These are phyloP conservation scores for Benincasa hispida DNA, from an alignment of 306 rosid species.

Conservation along the genomic window DNA sequence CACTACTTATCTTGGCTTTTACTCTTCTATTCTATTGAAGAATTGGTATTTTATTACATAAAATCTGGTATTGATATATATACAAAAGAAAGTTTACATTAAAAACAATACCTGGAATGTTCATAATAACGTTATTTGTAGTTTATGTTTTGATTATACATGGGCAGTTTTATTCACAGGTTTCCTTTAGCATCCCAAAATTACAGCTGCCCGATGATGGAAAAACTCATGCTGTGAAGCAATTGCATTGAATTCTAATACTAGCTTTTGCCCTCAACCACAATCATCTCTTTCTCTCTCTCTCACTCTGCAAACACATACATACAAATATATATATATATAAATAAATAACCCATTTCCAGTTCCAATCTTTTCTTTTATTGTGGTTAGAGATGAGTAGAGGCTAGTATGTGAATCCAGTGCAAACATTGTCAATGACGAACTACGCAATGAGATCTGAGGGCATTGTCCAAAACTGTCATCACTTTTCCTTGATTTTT, in stretches of 20 bases:
- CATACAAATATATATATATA: not conserved
- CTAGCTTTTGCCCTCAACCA: slow-evolving; percentile 7
- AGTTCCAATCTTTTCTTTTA: not conserved
- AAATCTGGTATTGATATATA: no score
- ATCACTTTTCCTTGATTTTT: not conserved
- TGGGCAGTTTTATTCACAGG: not conserved
- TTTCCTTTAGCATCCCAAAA: not conserved
- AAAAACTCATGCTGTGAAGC: not conserved
- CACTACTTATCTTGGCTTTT: no score
- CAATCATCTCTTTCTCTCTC: not conserved
- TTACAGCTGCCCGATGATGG: not conserved
- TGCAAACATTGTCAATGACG: not conserved
- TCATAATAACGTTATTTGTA: not conserved
- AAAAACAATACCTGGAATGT: not conserved
- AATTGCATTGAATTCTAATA: not conserved
- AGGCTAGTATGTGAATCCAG: not conserved
- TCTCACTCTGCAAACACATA: not conserved
- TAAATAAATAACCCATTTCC: not conserved
- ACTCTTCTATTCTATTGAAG: no score
- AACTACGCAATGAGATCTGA: not conserved
- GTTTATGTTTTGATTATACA: not conserved
- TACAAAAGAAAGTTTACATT: not conserved
- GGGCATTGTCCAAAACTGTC: not conserved
- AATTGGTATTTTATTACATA: no score
- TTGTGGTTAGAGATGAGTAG: slow-evolving; percentile 5